Base-by-base conservation (phyloP, 1,284 basidiomycete species). In the Tilletia walkeri region DNA sequence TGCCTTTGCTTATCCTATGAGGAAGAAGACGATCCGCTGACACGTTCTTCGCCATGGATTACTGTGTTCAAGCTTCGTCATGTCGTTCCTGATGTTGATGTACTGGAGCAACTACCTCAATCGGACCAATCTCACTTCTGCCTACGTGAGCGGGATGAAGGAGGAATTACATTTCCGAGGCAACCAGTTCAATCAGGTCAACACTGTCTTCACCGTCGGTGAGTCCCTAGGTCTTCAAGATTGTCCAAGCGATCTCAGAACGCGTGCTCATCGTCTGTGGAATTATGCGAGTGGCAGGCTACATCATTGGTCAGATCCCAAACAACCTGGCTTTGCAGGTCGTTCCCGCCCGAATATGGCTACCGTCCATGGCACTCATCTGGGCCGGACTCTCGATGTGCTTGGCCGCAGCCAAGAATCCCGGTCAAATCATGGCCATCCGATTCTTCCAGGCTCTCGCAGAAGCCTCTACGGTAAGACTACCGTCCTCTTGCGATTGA, bases 91-190 rank as follows among this genome's bases (percentile, higher is more conserved):
- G 61, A 75, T 70, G 4, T 54, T 78, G 10, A 66, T 72, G 38
- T 73, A 70, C 65, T 73, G 76, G 48, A 34, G 30, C n/a, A 16
- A 47, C 67, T 67, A 54, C 50, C 38, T 50, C 24, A 56, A 41
- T 56, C 36, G 41, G 36, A 12, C 49, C 50, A 67, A 36, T 20
- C 67, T 20, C 50, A 36, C 39, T 9, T 34, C 41, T 66, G 72
- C 72, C 65, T 91, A 91, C 81, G 90, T 93, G 18, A 91, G 90
- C 3, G 92, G 91, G 3, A 92, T 93, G 91, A 89, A 88, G 75
- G 90, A 92, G 82, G 90, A 91, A 61, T 86, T 92, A 45, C 78
- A 86, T 71, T 89, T 92, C 88, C 84, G 86, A 66, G 90, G 90
- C 41, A 90, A 88, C 54, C 86, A 92, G 72, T 89, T 88, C 80